phyloP scores from a whole-genome alignment of 1,284 basidiomycete species.

The Leccinum insigne region DNA sequence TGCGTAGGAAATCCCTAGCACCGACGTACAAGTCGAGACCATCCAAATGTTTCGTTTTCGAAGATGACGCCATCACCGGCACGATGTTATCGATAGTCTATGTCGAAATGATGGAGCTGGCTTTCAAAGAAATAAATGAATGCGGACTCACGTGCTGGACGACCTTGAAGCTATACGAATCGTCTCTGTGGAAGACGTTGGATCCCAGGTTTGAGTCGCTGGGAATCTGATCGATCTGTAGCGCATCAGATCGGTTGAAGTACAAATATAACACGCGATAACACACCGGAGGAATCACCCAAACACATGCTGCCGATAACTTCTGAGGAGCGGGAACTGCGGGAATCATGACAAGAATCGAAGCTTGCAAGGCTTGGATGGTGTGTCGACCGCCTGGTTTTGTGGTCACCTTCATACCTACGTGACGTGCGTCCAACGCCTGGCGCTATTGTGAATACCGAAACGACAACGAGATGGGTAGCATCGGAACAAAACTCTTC shows the following conservation, averaged over 20 bases:
- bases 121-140: background rate
- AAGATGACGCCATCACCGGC: slow-evolving; percentile 85
- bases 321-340: slow-evolving; percentile 44
- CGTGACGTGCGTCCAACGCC: slow-evolving; percentile 41
- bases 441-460: slow-evolving; percentile 21
- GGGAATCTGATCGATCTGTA: slow-evolving; percentile 12
- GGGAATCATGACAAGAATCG: slow-evolving; percentile 51
- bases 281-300: slow-evolving; percentile 17
- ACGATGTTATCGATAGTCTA: slow-evolving; percentile 93
- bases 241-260: background rate
- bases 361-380: slow-evolving; percentile 53
- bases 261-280: background rate
- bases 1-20: slow-evolving; percentile 75
- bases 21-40: slow-evolving; percentile 65
- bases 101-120: slow-evolving; percentile 1
- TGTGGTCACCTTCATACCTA: slow-evolving; percentile 49
- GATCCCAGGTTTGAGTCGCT: slow-evolving; percentile 68
- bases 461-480: background rate
- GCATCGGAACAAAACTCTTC: slow-evolving; percentile 40
- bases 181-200: slow-evolving; percentile 95
- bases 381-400: slow-evolving; percentile 64
- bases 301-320: slow-evolving; percentile 43
- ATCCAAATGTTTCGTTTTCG: slow-evolving; percentile 54
- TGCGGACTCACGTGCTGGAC: slow-evolving; percentile 75
- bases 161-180: slow-evolving; percentile 93